These are phyloP conservation scores for Hypoxylon sp. DNA, from an alignment of 2,329 filamentous ascomycete species.

Conservation along the genomic window DNA sequence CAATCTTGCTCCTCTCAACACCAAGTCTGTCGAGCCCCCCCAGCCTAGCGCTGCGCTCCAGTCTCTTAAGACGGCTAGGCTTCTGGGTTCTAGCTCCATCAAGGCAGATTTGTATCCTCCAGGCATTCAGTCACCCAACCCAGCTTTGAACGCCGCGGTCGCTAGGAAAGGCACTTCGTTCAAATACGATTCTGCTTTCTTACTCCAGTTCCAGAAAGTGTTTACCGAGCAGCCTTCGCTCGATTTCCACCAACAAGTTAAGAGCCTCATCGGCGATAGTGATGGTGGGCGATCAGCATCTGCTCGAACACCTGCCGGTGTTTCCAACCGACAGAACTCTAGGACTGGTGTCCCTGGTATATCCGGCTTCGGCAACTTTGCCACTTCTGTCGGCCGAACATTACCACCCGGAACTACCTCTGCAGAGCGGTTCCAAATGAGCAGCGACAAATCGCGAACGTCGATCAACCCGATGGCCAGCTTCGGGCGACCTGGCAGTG, in stretches of 20 bases:
- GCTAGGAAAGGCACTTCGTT: constrained; percentile 85
- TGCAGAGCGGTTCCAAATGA: constrained; percentile 79
- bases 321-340: constrained; percentile 66
- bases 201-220: constrained; percentile 95
- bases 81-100: constrained; percentile 84
- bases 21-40: constrained; percentile 87
- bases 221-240: constrained; percentile 97
- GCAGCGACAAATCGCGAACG: constrained; percentile 63
- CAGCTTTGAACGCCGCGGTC: constrained; percentile 86
- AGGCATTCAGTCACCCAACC: constrained; percentile 90
- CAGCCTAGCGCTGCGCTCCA: constrained; percentile 96
- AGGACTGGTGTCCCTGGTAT: constrained; percentile 68
- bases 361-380: constrained; percentile 79
- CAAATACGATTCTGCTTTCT: constrained; percentile 95
- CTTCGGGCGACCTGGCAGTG: constrained; percentile 73
- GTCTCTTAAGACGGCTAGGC: constrained; percentile 90
- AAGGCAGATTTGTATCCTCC: constrained; percentile 85
- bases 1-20: constrained; percentile 86
- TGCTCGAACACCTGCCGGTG: constrained; percentile 70
- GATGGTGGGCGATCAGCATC: constrained; percentile 75
- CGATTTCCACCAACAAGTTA: constrained; percentile 94
- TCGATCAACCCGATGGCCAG: constrained; percentile 70
- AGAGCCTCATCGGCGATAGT: constrained; percentile 84
- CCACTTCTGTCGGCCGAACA: constrained; percentile 62
- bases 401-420: constrained; percentile 85